Base-by-base conservation (phyloP, 371 early-diverging fungal species). In the Apophysomyces trapeziformis region DNA sequence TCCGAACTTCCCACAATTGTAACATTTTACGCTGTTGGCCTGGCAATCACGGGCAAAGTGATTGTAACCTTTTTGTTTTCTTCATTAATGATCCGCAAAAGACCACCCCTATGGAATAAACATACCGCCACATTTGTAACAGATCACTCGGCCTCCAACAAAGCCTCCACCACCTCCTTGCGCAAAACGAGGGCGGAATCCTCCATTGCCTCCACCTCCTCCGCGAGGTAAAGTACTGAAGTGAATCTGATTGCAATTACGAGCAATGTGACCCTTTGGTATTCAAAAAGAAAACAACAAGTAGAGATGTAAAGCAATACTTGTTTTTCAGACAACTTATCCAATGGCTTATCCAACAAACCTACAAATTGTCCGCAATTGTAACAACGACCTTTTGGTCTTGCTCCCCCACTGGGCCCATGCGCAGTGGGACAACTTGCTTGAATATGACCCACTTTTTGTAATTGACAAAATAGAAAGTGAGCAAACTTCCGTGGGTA, bases 21-120 rank as follows among this genome's bases (percentile, higher is more conserved):
- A 87, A 65, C 89, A 89, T 58, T 86, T 82, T 46, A 84, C 77
- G n/a, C 78, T 68, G 37, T 64, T 82, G n/a, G 87, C 89, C 69
- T 82, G 80, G 71, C 89, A 89, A 57, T 89, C 87, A 45, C 83
- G 82, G 21, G 89, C 87, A 73, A 78, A 86, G 64, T 89, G 89
- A 60, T 89, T 89, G 57, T 72, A 70, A 4, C 84, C 86, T 73
- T 50, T 21, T 11, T 41, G 41, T 13, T 8, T 32, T 32, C 13
- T 18, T 37, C 37, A 60, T 21, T 41, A 35, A 38, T 46, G 2
- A 26, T 2, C 45, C 14, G 13, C 9, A 18, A 6, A n/a, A 32
- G 21, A 5, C 21, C 32, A 44, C 35, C 18, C 57, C 9, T 16
- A 38, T 47, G 32, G 32, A 26, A 26, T 47, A 12, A 36, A 59